Evolutionary conservation across 148 eudicot species (phyloP).

Genomic region (Polygonum maritimum): DNA sequence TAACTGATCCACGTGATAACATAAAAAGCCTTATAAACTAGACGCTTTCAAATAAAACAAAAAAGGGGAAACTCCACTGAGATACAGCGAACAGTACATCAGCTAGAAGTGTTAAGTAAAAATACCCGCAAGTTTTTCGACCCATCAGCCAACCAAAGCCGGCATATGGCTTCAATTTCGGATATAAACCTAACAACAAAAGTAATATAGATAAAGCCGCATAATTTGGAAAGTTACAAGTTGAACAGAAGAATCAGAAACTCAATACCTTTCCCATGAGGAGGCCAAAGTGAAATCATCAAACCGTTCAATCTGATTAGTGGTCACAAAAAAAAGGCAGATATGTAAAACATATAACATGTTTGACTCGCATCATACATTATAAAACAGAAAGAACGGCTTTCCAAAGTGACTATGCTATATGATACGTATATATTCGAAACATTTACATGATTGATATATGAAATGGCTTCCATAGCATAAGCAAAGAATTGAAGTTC

Average conservation of each 20-base stretch:
- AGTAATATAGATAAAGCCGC: not conserved
- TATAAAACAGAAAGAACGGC: not conserved
- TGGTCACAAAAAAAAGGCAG: slow-evolving; percentile 1
- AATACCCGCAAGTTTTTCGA: slow-evolving; percentile 67
- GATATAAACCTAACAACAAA: slow-evolving; percentile 66
- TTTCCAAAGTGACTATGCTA: not conserved
- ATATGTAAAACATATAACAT: slow-evolving; percentile 1
- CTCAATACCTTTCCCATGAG: slow-evolving; percentile 89
- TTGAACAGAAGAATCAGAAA: not conserved
- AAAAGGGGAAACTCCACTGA: not conserved
- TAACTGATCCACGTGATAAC: not conserved
- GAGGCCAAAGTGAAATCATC: slow-evolving; percentile 98
- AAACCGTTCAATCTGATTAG: slow-evolving; percentile 67
- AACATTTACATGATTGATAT: not conserved
- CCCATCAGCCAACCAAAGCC: slow-evolving; percentile 94
- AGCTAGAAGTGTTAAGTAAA: slow-evolving; percentile 2
- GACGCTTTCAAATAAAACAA: not conserved
- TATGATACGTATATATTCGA: not conserved
- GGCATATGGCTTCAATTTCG: slow-evolving; percentile 86
- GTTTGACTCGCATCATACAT: slow-evolving; percentile 2
- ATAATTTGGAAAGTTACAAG: not conserved
- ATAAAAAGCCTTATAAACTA: not conserved
- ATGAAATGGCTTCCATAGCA: not conserved
- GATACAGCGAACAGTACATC: not conserved
- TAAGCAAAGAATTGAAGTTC: not conserved